Conservation (phyloP, 2,329 filamentous ascomycete genomes). For the Nemania sp. region DNA sequence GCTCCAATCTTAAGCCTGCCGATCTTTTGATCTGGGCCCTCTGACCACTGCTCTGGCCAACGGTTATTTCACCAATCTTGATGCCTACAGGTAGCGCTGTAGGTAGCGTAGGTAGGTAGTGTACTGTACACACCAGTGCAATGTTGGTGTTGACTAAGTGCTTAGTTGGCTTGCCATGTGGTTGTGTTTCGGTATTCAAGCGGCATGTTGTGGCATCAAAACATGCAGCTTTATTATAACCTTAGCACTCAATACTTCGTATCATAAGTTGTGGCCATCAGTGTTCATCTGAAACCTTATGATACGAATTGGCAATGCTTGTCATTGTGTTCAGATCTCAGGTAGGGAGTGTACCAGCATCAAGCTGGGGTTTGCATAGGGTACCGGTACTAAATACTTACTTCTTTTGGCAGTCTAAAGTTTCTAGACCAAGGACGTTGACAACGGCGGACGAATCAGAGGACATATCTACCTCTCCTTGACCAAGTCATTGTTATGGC, state of each 20-base stretch:
- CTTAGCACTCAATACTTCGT: too few species aligned
- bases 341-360: neutral
- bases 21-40: neutral
- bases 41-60: too few species aligned
- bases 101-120: too few species aligned
- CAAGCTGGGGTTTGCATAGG: too few species aligned
- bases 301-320: neutral
- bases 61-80: too few species aligned
- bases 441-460: constrained; percentile 29
- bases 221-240: too few species aligned
- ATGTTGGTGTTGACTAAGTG: too few species aligned
- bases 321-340: neutral
- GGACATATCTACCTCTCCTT: constrained; percentile 13
- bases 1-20: neutral
- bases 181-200: neutral
- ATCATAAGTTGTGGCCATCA: too few species aligned
- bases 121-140: too few species aligned
- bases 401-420: too few species aligned
- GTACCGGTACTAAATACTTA: too few species aligned
- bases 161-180: neutral
- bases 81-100: too few species aligned
- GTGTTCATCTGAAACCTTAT: neutral
- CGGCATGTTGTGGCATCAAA: neutral
- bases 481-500: neutral
- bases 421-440: constrained; percentile 6